Percentiles rank a stretch among this genome's conserved stretches.
These are phyloP conservation scores for Schizophyllum amplum DNA, from an alignment of 1,284 basidiomycete species.

Conservation along the genomic window DNA sequence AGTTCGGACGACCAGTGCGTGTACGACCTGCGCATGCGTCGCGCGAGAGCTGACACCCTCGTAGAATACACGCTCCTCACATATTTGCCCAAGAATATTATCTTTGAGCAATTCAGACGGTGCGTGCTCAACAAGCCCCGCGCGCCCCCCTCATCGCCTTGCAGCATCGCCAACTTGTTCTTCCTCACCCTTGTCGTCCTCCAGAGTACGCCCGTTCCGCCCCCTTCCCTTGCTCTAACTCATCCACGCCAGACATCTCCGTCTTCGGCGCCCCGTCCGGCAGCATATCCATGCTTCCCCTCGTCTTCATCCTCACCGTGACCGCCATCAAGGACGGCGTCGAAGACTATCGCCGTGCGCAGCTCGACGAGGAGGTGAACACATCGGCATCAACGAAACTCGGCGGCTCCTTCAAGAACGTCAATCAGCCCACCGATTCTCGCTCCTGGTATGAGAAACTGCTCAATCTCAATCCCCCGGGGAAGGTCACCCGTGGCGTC, in stretches of 20 bases:
- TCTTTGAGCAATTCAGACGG: slow-evolving; percentile 86
- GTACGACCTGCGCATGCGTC: slow-evolving; percentile 4
- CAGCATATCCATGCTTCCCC: slow-evolving; percentile 78
- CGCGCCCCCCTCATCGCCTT: slow-evolving; percentile 10
- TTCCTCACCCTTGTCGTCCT: slow-evolving; percentile 82
- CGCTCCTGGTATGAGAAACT: slow-evolving; percentile 70
- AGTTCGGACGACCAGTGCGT: slow-evolving; percentile 87
- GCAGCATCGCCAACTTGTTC: slow-evolving; percentile 86
- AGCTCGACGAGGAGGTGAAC: slow-evolving; percentile 88
- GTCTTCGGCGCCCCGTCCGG: slow-evolving; percentile 87
- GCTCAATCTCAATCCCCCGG: slow-evolving; percentile 60
- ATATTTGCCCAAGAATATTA: slow-evolving; percentile 91
- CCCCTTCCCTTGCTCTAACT: not conserved
- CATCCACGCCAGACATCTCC: slow-evolving; percentile 58
- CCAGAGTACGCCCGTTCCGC: slow-evolving; percentile 46
- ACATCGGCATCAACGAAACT: slow-evolving; percentile 84
- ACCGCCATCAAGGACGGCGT: slow-evolving; percentile 94
- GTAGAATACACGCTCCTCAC: slow-evolving; percentile 87
- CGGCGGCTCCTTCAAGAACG: slow-evolving; percentile 76
- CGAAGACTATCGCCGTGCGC: slow-evolving; percentile 87
- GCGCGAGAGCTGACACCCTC: slow-evolving; percentile 10
- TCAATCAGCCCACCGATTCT: slow-evolving; percentile 79
- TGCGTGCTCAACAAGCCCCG: slow-evolving; percentile 22
- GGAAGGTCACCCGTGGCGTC: slow-evolving; percentile 79
- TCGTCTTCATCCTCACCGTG: slow-evolving; percentile 81